A percentile compares a stretch with the other conserved stretches of the same genome.
phyloP scores from a whole-genome alignment of 768 basidiomycete species.

The Mycena belliarum region DNA sequence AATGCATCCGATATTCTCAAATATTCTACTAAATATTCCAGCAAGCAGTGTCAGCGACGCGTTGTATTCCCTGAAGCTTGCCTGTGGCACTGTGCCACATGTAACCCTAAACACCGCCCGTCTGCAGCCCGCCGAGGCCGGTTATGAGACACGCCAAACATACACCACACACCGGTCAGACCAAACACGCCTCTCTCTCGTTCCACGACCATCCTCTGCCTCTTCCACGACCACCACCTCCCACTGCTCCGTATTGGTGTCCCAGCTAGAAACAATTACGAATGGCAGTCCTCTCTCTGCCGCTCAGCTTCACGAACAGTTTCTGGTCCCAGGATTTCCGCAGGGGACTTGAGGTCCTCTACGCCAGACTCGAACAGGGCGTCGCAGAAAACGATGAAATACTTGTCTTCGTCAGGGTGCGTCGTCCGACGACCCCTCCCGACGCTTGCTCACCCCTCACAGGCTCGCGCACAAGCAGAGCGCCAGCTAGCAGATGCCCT shows the following conservation, averaged over 20 bases:
- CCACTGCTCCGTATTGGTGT: too few relatives aligned
- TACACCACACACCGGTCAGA: too few relatives aligned
- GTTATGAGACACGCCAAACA: not conserved
- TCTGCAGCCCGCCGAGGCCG: too few relatives aligned
- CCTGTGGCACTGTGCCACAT: too few relatives aligned
- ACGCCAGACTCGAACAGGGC: constrained; percentile 50
- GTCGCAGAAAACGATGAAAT: constrained; percentile 83
- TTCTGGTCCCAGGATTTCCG: constrained; percentile 76
- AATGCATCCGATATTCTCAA: too few relatives aligned
- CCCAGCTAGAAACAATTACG: too few relatives aligned
- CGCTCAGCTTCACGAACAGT: constrained; percentile 86
- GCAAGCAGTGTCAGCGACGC: too few relatives aligned
- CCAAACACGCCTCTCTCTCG: too few relatives aligned
- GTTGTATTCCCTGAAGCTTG: too few relatives aligned
- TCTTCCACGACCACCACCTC: not conserved
- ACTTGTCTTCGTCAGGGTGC: constrained; percentile 77
- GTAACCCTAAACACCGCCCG: too few relatives aligned
- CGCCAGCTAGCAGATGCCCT: constrained; percentile 61
- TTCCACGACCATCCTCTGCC: not conserved
- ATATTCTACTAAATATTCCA: too few relatives aligned
- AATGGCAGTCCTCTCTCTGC: constrained; percentile 89
- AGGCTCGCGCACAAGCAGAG: constrained; percentile 79
- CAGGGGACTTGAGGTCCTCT: constrained; percentile 31
- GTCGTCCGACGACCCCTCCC: constrained; percentile 26
- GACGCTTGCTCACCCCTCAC: constrained; percentile 9